Base-by-base conservation (phyloP, 1,139 yeast species). In the Yamadazyma blattariae region DNA sequence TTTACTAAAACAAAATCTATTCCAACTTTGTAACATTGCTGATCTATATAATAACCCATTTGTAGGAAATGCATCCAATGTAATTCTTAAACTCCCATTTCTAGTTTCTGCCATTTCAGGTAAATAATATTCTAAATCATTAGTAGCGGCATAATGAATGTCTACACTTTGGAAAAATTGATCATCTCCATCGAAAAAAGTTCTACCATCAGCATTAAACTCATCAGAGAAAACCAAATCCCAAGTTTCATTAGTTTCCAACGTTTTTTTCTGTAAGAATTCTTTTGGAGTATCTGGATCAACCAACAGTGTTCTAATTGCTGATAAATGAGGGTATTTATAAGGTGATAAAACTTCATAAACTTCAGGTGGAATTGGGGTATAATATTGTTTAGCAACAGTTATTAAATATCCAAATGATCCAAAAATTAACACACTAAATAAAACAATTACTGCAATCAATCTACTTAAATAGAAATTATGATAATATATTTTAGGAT, bases 1-100 rank as follows among this genome's bases (percentile, higher is more conserved):
- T 32, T 54, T 51, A 26, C 59, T 57, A 37, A 51, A 60, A 36
- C 66, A 60, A 24, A 60, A 40, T 38, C 54, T 49, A 41, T 59
- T 59, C 65, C 65, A 59, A 27, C 56, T 48, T 42, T 58, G 64
- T 4, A 59, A 34, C 65, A 59, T 59, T 2, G 54, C 64, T 3
- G 61, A 56, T 22, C 61, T 44, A 41, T 53, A 59, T 14, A 47
- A 38, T 30, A 57, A 33, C n/a, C 54, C 51, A 30, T 56, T 52
- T 28, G 56, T 49, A 19, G 52, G 56, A 25, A 42, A 47, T 6
- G 58, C 56, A 38, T 57, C 61, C 33, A 58, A 30, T 2, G 47
- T 46, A 21, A 59, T 43, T 23, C 43, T 32, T 17, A 59, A 44
- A 14, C 55, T 46, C 2, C 64, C 62, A 30, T 58, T 56, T 3